These are phyloP conservation scores for Stephanodiscus minutulus DNA, from an alignment of 108 stramenopile species.

Conservation along the genomic window DNA sequence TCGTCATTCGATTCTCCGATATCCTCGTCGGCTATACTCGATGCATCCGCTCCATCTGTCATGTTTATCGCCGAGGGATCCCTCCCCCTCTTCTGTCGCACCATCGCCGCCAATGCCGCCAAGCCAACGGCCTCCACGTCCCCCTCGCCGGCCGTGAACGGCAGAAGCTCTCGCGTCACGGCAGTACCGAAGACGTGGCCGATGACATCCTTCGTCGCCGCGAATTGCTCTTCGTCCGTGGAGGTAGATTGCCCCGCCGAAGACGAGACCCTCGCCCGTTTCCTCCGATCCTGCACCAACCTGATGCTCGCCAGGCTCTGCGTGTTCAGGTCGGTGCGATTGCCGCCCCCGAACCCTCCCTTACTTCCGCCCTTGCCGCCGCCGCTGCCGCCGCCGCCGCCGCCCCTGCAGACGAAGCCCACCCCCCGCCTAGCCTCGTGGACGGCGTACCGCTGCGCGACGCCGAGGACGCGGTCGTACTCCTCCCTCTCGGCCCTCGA, in stretches of 20 bases:
- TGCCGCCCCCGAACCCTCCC: slow-evolving; percentile 14
- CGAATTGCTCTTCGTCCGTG: slow-evolving; percentile 23
- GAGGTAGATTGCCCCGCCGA: not conserved
- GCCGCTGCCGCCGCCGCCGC: slow-evolving; percentile 12
- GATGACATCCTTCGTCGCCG: slow-evolving; percentile 77
- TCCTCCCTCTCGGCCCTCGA: slow-evolving; percentile 77
- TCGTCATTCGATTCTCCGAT: not conserved
- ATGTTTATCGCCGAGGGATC: not conserved
- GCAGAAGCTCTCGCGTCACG: slow-evolving; percentile 58
- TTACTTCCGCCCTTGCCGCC: slow-evolving; percentile 20
- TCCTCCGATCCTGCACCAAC: slow-evolving; percentile 39
- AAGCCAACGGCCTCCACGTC: slow-evolving; percentile 44
- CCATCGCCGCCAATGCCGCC: slow-evolving; percentile 34
- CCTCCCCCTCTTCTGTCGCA: not conserved
- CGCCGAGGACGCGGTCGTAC: slow-evolving; percentile 78
- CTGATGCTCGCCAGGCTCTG: slow-evolving; percentile 55
- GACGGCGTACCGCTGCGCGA: slow-evolving; percentile 91
- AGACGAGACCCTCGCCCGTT: slow-evolving; percentile 8
- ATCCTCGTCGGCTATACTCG: slow-evolving; percentile 1
- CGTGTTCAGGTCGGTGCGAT: slow-evolving; percentile 69
- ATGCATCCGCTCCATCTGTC: slow-evolving; percentile 5
- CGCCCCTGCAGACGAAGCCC: slow-evolving; percentile 86
- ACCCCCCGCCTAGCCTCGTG: slow-evolving; percentile 81
- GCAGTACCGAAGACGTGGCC: slow-evolving; percentile 73
- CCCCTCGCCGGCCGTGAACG: slow-evolving; percentile 34